Base-by-base conservation (phyloP, 805 yeast genomes). In the Candida glaebosa region DNA sequence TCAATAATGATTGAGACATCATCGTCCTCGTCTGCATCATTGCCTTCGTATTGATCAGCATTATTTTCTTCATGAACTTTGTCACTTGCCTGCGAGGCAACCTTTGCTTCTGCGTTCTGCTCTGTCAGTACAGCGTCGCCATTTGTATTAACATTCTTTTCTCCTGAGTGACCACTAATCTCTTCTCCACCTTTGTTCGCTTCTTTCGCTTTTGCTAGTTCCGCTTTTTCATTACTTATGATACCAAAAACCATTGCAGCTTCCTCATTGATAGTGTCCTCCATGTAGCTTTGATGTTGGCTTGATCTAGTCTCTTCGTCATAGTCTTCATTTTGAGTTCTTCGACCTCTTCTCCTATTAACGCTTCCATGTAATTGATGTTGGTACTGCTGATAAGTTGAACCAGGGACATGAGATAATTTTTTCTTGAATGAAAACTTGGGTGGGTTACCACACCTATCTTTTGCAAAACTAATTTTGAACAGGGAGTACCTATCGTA, bases 381-480 rank as follows among this genome's bases (percentile, higher is more conserved):
- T 22, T 45, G 41, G 26, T 40, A 43, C n/a, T 25, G 26, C 42
- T 46, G 43, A 36, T 44, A 46, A 30, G 47, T 39, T 9, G 50
- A 31, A 8, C 32, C 40, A 15, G 25, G 28, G 28, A 16, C 32
- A 16, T 40, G 33, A 20, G 33, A 25, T 48, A 61, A 62, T 48
- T 54, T 66, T 62, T 67, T 79, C 57, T 61, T 72, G 59, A 57
- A 63, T 49, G 64, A 63, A 42, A 68, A 69, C 63, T 76, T 84
- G 44, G 80, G 83, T 24, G 76, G 87, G 53, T 84, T 84, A 2
- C 84, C 95, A 65, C 95, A 85, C 55, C 95, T 71, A 61, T 85
- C 95, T 52, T 82, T 82, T 35, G 88, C 95, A 60, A 74, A 85
- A 38, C 78, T 76, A 34, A 85, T 78, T 45, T 79, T 78, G 50